phyloP scores from a whole-genome alignment of 192 early-diverging fungal genomes.

The Funneliformis mosseae region DNA sequence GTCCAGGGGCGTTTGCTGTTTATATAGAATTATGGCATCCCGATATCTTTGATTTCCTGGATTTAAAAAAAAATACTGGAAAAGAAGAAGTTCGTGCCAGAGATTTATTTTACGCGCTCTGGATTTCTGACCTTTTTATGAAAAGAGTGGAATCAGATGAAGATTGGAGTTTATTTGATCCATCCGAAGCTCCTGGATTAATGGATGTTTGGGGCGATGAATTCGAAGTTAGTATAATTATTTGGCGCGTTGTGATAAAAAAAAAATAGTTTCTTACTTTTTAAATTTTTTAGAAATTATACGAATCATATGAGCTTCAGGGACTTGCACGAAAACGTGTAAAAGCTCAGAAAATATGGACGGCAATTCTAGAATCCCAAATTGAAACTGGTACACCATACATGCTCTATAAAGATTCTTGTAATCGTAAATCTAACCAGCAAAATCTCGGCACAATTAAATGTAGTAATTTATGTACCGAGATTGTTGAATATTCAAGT shows the following conservation, averaged over 20 bases:
- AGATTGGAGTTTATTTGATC: slow-evolving; percentile 95
- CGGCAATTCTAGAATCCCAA: slow-evolving; percentile 92
- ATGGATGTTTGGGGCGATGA: slow-evolving; percentile 92
- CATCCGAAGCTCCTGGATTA: slow-evolving; percentile 89
- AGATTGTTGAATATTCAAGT: slow-evolving; percentile 95
- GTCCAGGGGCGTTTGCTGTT: slow-evolving; percentile 96
- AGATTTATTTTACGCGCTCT: slow-evolving; percentile 96
- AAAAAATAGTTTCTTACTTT: neutral
- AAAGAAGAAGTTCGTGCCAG: slow-evolving; percentile 97
- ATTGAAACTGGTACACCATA: slow-evolving; percentile 97
- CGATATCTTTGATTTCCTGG: slow-evolving; percentile 95
- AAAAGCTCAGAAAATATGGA: slow-evolving; percentile 98
- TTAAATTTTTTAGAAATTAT: slow-evolving; percentile 55
- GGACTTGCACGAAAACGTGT: slow-evolving; percentile 87
- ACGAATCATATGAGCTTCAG: slow-evolving; percentile 79
- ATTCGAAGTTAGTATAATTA: slow-evolving; percentile 63
- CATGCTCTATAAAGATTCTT: slow-evolving; percentile 99
- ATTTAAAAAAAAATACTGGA: slow-evolving; percentile 96
- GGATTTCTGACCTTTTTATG: slow-evolving; percentile 99
- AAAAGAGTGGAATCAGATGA: slow-evolving; percentile 90
- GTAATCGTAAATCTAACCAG: slow-evolving; percentile 99
- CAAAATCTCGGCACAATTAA: slow-evolving; percentile 99
- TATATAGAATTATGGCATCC: slow-evolving; percentile 99
- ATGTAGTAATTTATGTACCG: slow-evolving; percentile 97
- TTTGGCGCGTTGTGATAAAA: neutral